Evolutionary conservation across 805 yeast genomes (phyloP), one percentile per base, ranked within the genome.

Genomic region (Citeromyces matritensis): DNA sequence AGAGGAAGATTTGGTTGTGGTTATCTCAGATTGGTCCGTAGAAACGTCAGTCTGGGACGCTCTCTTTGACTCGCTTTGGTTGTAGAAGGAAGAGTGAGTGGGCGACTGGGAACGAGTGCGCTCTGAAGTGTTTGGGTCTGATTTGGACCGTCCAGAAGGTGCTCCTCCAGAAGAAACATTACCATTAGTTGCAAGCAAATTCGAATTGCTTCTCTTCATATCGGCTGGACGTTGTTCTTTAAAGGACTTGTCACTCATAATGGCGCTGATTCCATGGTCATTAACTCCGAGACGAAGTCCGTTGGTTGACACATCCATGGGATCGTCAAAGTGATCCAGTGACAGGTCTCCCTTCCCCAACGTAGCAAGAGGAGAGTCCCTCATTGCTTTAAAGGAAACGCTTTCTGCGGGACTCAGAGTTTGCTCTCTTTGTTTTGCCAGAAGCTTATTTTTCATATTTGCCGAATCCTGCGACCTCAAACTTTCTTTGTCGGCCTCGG

Each of bases 341-440:
- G 59, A 41, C 27, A 70, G 49, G 15, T 58, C 53, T 2, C 76
- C 76, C 27, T 55, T 48, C 2, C 76, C 76, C 30, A 70, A 35
- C 0, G 73, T 58, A 33, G 55, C 59, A 15, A 68, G 37, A 0
- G 69, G 62, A 3, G 69, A 53, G 26, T 60, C 60, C 30, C 66
- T 52, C 4, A 69, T 48, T 0, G 72, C 61, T 33, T 53, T 62
- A 40, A 70, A 70, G 21, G 55, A 62, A 13, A 69, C 63, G 17
- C 51, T 51, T 6, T 54, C 43, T 5, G 32, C 25, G 19, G 17
- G 21, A 17, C 21, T 17, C 7, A 17, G 21, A 17, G 21, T 17
- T 17, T 17, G 21, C 21, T 17, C 21, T 17, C 21, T 17, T 17
- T 17, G 21, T 17, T 17, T 17, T 17, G 21, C 21, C 6, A 17